These are phyloP conservation scores for Rhododendron simsii DNA, from an alignment of 148 eudicot species.

Conservation along the genomic window DNA sequence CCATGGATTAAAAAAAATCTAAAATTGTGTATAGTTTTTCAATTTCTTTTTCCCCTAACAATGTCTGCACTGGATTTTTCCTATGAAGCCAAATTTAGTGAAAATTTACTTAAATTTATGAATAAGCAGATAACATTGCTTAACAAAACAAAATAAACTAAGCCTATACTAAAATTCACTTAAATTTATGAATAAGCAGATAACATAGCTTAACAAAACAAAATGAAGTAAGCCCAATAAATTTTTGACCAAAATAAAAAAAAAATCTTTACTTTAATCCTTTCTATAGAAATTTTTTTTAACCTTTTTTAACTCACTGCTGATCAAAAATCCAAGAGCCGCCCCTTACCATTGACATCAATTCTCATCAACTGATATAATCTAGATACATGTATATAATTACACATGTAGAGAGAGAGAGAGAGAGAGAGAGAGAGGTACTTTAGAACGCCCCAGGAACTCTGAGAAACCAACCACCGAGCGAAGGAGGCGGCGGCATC, in stretches of 20 bases:
- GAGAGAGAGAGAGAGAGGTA: constrained; percentile 20
- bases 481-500: constrained; percentile 59
- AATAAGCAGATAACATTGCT: neutral
- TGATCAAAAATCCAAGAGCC: neutral
- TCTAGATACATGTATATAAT: neutral
- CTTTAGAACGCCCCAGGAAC: constrained; percentile 86
- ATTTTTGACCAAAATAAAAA: neutral
- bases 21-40: neutral
- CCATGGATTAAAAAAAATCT: neutral
- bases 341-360: neutral
- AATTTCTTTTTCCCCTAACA: neutral
- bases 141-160: neutral
- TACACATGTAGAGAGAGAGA: neutral
- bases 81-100: neutral
- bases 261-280: neutral
- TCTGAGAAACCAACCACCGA: constrained; percentile 77
- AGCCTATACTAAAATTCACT: neutral
- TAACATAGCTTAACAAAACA: neutral
- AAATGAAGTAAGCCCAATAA: neutral
- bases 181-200: neutral
- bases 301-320: neutral
- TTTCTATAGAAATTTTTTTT: neutral
- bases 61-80: neutral
- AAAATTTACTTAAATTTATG: neutral
- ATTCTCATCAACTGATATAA: neutral